Base-by-base conservation (phyloP, 2,329 filamentous ascomycete species). In the Colletotrichum truncatum region DNA sequence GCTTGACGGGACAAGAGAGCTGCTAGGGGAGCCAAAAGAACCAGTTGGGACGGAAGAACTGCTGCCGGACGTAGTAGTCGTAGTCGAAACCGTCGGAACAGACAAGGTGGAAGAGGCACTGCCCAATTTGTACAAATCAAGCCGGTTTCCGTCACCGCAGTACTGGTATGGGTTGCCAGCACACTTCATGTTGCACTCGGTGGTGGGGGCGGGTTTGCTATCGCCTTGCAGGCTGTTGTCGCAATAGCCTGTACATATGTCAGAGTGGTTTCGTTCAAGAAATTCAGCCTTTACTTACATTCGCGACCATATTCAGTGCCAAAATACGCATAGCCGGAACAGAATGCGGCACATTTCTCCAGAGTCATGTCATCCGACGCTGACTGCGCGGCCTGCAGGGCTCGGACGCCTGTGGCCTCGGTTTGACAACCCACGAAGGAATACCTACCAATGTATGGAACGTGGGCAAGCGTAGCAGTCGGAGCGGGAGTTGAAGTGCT, bases 141-240 rank as follows among this genome's bases (percentile, higher is more conserved):
- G 71, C 16, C 78, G 73, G 63, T 77, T 72, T 30, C 76, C 75
- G 12, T 70, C 76, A 25, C 78, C 78, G 52, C 79, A 81, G 67
- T 79, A 80, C 63, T 80, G 74, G 52, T 73, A 73, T 11, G 64
- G 67, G 21, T 78, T 71, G 5, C 79, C 78, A 6, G 70, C 72
- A 61, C 78, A 81, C 11, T 68, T 68, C 77, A 81, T 78, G 68
- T 68, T 75, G 70, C 79, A 80, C 34, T 80, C 77, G 6, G 65
- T 55, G 16, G 74, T 66, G 1, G 74, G 67, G 6, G 77, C 78
- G 18, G 70, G 41, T 7, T 67, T 72, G 67, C 77, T 80, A 25
- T 71, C 71, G 8, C 68, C 64, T 28, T 72, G 71, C 16, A 82
- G 70, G 16, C 54, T 72, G 59, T 81, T 76, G 12, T 77, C 80